Percentiles rank a stretch among this genome's conserved stretches.
These are phyloP conservation scores for Nakazawaea sp. DNA, from an alignment of 805 yeast genomes.

Conservation along the genomic window DNA sequence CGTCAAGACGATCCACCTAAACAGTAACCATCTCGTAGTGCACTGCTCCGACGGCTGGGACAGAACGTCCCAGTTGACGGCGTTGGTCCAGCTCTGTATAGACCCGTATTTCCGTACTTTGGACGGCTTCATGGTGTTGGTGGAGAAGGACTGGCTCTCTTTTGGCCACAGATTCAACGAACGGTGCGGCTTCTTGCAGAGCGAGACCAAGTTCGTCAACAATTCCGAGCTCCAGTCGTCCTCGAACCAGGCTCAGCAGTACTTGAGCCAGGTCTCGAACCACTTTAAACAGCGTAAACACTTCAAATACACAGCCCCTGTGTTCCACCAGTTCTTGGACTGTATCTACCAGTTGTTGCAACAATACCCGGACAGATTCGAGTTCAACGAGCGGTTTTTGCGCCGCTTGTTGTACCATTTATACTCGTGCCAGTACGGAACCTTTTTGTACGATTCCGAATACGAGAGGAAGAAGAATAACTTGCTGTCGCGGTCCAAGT, in stretches of 20 bases:
- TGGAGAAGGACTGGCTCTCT: conserved; percentile 94
- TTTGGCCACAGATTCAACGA: conserved; percentile 90
- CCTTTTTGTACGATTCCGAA: conserved; percentile 76
- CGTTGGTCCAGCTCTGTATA: conserved; percentile 76
- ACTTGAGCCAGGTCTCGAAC: conserved; percentile 42
- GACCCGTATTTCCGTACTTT: conserved; percentile 88
- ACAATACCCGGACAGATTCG: conserved; percentile 70
- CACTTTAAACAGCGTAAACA: conserved; percentile 42
- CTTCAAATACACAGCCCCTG: conserved; percentile 71
- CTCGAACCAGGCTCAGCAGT: conserved; percentile 32
- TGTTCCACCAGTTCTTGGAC: conserved; percentile 91
- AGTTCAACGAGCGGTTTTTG: conserved; percentile 82
- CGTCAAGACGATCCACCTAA: conserved; percentile 74
- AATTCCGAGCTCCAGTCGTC: conserved; percentile 24
- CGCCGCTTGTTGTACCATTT: conserved; percentile 81
- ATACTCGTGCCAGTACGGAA: conserved; percentile 92
- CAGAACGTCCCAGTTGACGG: conserved; percentile 83
- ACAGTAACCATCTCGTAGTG: conserved; percentile 73
- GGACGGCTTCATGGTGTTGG: conserved; percentile 76
- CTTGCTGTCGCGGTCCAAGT: conserved; percentile 46
- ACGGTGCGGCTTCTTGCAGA: conserved; percentile 68
- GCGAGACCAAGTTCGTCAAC: conserved; percentile 42
- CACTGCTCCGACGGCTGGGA: conserved; percentile 99
- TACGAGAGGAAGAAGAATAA: conserved; percentile 43
- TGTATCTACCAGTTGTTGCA: conserved; percentile 72